These are phyloP conservation scores for Tympanopsis confertula DNA, from an alignment of 2,329 filamentous ascomycete genomes.

Conservation along the genomic window DNA sequence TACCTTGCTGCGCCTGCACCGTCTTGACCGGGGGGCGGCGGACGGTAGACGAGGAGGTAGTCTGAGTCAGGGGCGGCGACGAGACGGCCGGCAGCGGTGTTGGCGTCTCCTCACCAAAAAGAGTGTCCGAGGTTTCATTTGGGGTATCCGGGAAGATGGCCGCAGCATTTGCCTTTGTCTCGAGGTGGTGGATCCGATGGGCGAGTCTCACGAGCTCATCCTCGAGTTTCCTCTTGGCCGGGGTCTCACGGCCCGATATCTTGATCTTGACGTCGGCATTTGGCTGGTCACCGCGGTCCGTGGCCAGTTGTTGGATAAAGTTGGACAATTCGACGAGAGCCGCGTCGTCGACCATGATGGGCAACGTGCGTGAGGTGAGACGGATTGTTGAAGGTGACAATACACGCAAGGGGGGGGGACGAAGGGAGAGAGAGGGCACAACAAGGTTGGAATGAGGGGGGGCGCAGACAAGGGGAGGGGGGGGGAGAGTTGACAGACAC, in stretches of 20 bases:
- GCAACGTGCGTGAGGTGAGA: neutral
- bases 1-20: constrained; percentile 4
- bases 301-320: constrained; percentile 39
- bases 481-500: neutral
- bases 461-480: neutral
- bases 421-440: neutral
- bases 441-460: neutral
- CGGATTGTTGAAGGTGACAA: neutral
- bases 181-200: constrained; percentile 68
- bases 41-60: neutral
- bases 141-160: constrained; percentile 67
- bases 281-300: constrained; percentile 18
- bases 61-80: neutral
- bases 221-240: constrained; percentile 71
- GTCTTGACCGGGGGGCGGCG: neutral
- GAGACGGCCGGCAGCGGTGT: constrained; percentile 17
- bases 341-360: constrained; percentile 28
- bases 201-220: constrained; percentile 70
- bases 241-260: constrained; percentile 65
- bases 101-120: constrained; percentile 44
- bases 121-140: constrained; percentile 59
- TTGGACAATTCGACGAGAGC: constrained; percentile 40
- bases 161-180: constrained; percentile 59
- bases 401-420: neutral
- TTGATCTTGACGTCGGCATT: constrained; percentile 40